phyloP scores from a whole-genome alignment of 371 early-diverging fungal species.

The Dinochytrium kinnereticum region DNA sequence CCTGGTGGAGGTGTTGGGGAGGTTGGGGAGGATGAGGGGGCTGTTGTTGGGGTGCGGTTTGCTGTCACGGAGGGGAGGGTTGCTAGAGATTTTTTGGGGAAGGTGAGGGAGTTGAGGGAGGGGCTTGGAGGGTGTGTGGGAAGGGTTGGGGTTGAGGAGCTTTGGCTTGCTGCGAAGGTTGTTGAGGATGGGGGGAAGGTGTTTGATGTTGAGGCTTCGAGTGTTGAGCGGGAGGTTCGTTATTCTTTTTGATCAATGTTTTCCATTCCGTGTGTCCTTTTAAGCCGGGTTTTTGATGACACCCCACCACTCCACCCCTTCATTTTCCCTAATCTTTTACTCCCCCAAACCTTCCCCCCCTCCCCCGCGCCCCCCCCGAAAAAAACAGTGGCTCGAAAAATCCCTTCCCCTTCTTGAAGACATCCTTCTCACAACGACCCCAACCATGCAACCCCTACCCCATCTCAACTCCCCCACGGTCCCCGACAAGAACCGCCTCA shows the following conservation, averaged over 20 bases:
- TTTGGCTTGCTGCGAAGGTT: neutral
- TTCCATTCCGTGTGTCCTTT: neutral
- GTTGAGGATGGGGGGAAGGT: slow-evolving; percentile 1
- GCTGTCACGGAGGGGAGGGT: neutral
- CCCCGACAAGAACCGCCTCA: too few relatives aligned
- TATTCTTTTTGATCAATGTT: neutral
- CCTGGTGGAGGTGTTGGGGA: neutral
- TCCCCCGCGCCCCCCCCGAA: too few relatives aligned
- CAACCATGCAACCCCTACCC: neutral
- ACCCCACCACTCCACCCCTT: neutral
- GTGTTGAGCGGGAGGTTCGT: neutral
- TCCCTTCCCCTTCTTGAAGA: neutral
- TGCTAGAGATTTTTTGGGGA: neutral
- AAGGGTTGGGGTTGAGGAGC: neutral
- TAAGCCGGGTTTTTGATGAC: neutral
- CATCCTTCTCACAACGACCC: neutral
- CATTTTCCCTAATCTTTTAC: neutral
- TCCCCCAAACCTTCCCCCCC: too few relatives aligned
- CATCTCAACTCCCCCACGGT: neutral
- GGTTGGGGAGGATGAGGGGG: neutral
- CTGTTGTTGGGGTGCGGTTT: neutral
- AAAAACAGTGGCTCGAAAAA: neutral
- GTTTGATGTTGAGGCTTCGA: neutral
- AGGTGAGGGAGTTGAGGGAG: neutral
- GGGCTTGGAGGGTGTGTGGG: neutral